Base-by-base conservation (phyloP, 163 green algal species). In the Scenedesmus sp. region DNA sequence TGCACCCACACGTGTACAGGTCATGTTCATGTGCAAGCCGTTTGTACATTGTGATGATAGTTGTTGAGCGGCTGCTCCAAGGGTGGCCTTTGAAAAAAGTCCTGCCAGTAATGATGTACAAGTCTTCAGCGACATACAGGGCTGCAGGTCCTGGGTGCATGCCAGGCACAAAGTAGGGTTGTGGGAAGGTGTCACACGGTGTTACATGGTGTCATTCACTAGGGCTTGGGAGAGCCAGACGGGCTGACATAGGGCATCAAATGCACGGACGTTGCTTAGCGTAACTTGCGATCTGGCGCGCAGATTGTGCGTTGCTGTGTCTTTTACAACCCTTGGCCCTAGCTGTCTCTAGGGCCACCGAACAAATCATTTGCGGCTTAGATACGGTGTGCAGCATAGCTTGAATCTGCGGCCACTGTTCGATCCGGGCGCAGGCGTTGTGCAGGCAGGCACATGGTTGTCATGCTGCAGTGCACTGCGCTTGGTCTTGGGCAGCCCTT, bases 391-490 rank as follows among this genome's bases (percentile, higher is more conserved):
- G 22, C 20, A 70, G 56, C 56, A 3, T n/a, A 70, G 20, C 1
- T 16, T 70, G 4, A 33, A 70, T 1, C 6, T 70, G 0, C n/a
- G 7, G 0, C 7, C 3, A 3, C 20, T 33, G 20, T 24, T 76
- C n/a, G 26, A 76, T 76, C 65, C 30, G 16, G 6, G 30, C 65
- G 65, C 40, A 40, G 65, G 5, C 7, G 7, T 76, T 10, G 2
- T 3, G 65, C 65, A 76, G 65, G 65, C 65, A 76, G 16, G n/a
- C n/a, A n/a, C n/a, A n/a, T n/a, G n/a, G n/a, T 30, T 76, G 65
- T 30, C 65, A 76, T 76, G 65, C 65, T 76, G 65, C 65, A 76
- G 65, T 76, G 65, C 26, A 76, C 65, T 76, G 65, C 65, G 30
- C 65, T 76, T 30, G 65, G 65, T 30, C 30, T 76, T 20, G 65